Percentiles rank a stretch among this genome's conserved stretches.
phyloP scores from a whole-genome alignment of 2,329 filamentous ascomycete species.

The Chrysoporthe cubensis region DNA sequence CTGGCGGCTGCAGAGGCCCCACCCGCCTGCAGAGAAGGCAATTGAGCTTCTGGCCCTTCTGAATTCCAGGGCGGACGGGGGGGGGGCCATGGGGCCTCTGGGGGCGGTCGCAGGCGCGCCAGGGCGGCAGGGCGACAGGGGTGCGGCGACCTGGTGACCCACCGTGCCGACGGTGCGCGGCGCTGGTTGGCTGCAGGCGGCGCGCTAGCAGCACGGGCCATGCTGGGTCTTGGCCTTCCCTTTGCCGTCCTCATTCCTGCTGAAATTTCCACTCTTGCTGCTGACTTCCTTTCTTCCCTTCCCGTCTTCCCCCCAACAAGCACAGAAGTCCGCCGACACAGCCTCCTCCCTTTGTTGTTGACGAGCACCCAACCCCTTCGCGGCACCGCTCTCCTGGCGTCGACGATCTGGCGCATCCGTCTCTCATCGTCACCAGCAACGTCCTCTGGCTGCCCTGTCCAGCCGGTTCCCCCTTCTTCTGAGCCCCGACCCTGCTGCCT shows the following conservation, averaged over 20 bases:
- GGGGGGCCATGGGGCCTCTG: not conserved
- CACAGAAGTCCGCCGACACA: not conserved
- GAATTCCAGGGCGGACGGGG: not conserved
- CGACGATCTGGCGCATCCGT: not conserved
- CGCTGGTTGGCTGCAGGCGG: not conserved
- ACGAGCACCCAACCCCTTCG: not conserved
- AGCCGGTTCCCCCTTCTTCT: not conserved
- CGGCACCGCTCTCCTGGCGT: not conserved
- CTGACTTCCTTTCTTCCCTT: conserved; percentile 7
- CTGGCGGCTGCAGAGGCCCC: conserved; percentile 5
- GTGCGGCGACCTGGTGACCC: conserved; percentile 4
- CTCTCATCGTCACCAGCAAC: not conserved
- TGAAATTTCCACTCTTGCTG: conserved; percentile 15
- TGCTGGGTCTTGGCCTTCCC: conserved; percentile 1
- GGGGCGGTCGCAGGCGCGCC: not conserved
- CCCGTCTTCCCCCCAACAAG: conserved; percentile 1
- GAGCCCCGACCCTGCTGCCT: not conserved
- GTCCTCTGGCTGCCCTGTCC: no score
- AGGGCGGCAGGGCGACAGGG: not conserved
- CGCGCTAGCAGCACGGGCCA: conserved; percentile 16
- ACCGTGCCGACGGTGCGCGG: not conserved
- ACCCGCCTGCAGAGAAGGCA: not conserved
- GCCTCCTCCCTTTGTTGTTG: not conserved
- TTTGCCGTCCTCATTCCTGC: conserved; percentile 15
- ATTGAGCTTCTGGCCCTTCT: not conserved